Evolutionary conservation across 1,284 basidiomycete genomes (phyloP), one percentile per base, ranked within the genome.

Genomic region (Boletellus deceptivus): DNA sequence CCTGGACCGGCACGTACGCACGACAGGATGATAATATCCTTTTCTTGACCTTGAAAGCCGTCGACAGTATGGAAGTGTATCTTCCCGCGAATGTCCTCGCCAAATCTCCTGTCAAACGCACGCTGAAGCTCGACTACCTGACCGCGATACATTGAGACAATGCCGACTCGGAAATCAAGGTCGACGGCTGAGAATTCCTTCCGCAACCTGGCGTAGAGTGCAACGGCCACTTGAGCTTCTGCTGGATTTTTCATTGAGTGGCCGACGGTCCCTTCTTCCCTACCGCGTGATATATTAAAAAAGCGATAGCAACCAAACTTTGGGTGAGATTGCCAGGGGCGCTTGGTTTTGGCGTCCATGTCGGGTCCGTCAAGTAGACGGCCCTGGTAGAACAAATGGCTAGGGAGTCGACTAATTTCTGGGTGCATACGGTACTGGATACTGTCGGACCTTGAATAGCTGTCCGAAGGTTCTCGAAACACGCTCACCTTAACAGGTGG

Each of bases 391-490:
- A 99, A 99, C 1, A 95, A 72, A 47, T 78, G 79, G 55, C 94
- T 98, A 0, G 97, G 97, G 27, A 99, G 80, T 44, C 76, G 75
- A 57, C 93, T 96, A 66, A 99, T 99, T 53, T 91, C 85, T 1
- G 97, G 96, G 69, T 99, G 95, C 97, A 99, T 99, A 65, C 97
- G 96, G 68, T 99, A 99, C 72, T 99, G 97, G 43, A 99, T 99
- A 59, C 91, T 94, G 54, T 50, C 17, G 45, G 35, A 55, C 40
- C 46, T 41, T 59, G 17, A 60, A 25, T 17, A 9, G 39, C 46
- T 18, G 3, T 25, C 33, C 31, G 13, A 25, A 41, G 43, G 22
- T 6, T 10, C 18, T 22, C 10, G 51, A 7, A 39, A n/a, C 38
- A 34, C 40, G 45, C 75, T 56, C 60, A 91, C 93, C 91, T 96